Conservation (phyloP, 306 rosid genomes). For the Geum urbanum region DNA sequence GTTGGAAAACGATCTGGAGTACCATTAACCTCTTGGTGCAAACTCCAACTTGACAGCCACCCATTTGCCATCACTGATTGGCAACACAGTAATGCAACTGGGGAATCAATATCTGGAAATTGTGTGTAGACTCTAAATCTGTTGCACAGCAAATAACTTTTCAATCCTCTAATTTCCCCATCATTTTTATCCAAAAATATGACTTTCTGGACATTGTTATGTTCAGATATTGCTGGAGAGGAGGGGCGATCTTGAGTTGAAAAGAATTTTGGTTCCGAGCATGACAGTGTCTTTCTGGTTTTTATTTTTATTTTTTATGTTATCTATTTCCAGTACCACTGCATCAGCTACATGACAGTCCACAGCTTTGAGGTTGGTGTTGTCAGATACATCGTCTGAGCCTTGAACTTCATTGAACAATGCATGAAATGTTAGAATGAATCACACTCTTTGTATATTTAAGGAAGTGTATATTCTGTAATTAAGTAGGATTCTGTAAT, state of each 20-base stretch:
- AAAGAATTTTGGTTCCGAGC: background rate
- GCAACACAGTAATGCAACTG: slow-evolving; percentile 31
- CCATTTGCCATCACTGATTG: slow-evolving; percentile 43
- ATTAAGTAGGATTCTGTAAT: no score
- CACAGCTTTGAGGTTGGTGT: slow-evolving; percentile 17
- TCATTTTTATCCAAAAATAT: slow-evolving; percentile 13
- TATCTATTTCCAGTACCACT: slow-evolving; percentile 9
- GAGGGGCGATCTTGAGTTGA: slow-evolving; percentile 14
- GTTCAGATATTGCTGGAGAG: slow-evolving; percentile 1
- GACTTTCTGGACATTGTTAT: no score
- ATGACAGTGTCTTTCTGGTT: slow-evolving; percentile 5
- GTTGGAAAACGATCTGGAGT: no score
- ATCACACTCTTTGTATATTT: no score
- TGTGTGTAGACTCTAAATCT: slow-evolving; percentile 42
- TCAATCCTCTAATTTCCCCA: background rate
- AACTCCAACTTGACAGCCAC: slow-evolving; percentile 42
- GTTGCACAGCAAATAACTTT: slow-evolving; percentile 35
- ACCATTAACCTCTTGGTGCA: no score
- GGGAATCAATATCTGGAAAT: slow-evolving; percentile 32
- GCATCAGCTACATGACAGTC: slow-evolving; percentile 5
- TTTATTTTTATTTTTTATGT: no score
- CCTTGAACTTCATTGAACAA: slow-evolving; percentile 24
- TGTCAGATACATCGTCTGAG: slow-evolving; percentile 6
- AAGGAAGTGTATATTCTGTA: no score
- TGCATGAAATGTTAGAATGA: no score